Percentiles rank a stretch among this genome's conserved stretches.
Conservation (phyloP, 2,329 filamentous ascomycete species). For the Fusarium sterilihyphosum region DNA sequence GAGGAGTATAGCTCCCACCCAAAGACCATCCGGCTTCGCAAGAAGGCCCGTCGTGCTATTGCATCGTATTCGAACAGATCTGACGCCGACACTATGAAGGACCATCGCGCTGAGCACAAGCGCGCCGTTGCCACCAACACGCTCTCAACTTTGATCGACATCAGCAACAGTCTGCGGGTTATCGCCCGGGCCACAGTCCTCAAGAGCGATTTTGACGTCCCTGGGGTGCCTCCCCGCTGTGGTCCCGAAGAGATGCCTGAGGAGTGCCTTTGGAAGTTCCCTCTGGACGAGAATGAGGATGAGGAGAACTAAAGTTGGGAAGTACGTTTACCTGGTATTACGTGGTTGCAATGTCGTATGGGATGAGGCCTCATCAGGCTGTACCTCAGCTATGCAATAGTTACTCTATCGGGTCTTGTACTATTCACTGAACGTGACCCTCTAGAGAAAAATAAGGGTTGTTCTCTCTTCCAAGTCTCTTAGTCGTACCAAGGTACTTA, state of each 20-base stretch:
- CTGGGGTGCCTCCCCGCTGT: too few relatives aligned
- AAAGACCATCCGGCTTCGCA: not conserved
- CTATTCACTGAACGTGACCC: too few relatives aligned
- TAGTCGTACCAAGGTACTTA: too few relatives aligned
- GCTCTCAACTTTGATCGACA: not conserved
- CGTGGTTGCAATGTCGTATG: not conserved
- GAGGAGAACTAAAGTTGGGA: not conserved
- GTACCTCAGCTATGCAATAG: not conserved
- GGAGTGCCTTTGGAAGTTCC: not conserved
- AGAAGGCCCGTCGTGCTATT: accelerated
- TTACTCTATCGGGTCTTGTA: not conserved
- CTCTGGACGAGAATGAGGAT: not conserved
- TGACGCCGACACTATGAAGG: accelerated
- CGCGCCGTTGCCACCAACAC: too few relatives aligned
- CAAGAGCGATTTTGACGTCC: too few relatives aligned
- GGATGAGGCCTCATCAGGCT: too few relatives aligned
- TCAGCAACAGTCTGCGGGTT: accelerated
- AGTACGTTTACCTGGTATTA: too few relatives aligned
- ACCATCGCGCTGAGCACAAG: not conserved
- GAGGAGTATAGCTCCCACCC: accelerated
- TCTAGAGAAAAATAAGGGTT: too few relatives aligned
- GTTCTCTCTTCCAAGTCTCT: too few relatives aligned
- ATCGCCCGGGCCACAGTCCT: accelerated
- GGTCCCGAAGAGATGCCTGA: not conserved
- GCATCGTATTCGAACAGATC: accelerated